Base-by-base conservation (phyloP, 2,329 filamentous ascomycete genomes). In the Scedosporium apiospermum region DNA sequence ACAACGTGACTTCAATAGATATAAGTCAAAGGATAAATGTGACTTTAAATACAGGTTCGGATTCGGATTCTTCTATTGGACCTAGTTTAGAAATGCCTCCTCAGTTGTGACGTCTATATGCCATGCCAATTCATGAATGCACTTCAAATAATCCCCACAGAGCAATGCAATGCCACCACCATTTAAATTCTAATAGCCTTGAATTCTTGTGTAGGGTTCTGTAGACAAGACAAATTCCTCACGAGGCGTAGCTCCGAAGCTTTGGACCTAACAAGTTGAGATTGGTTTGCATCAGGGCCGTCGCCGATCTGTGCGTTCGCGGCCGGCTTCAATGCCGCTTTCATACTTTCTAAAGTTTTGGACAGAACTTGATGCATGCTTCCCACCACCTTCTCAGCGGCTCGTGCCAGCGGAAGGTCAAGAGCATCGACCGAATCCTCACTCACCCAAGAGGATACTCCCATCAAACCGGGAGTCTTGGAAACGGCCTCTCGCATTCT, bases 201-300 rank as follows among this genome's bases (percentile, higher is more conserved):
- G 75, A 92, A 88, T 67, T 83, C 79, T 9, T 88, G 75, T 53
- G 81, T 75, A 10, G 93, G 93, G 64, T 84, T 74, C 61, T 86
- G 78, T 71, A 97, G 72, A 65, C 87, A 86, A 62, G 79, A 80
- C 64, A 90, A 75, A 72, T 93, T 91, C 68, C 91, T 82, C 61
- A 96, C 88, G 49, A 98, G 81, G 71, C 88, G 86, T 67, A 99
- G 82, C 78, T 99, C 95, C 6, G 91, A 88, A n/a, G 92, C 92
- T 74, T 92, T 91, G 63, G 89, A 95, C 71, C 82, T 80, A 61
- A 88, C 81, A 66, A 95, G 74, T 73, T 90, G 86, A 68, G 82
- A 75, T 68, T 80, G 84, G 76, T 83, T 86, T 69, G 80, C 74
- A 30, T 77, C 75, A 57, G 76, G 75, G 57, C 77, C 76, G 34